These are phyloP conservation scores for Saccharomycopsis schoenii DNA, from an alignment of 805 yeast species.

Conservation along the genomic window DNA sequence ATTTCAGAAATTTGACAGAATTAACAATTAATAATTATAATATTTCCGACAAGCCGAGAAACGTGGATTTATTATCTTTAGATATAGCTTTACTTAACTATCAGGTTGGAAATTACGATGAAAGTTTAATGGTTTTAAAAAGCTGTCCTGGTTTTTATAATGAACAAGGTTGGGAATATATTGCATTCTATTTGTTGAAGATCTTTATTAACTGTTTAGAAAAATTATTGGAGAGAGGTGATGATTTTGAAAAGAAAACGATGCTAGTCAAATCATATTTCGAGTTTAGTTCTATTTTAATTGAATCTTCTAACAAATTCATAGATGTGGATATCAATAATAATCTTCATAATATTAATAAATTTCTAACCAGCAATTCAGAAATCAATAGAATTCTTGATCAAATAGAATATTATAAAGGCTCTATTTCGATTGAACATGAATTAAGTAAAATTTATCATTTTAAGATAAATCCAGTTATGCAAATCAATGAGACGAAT, in stretches of 20 bases:
- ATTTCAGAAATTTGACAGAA: constrained; percentile 46
- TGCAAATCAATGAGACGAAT: constrained; percentile 30
- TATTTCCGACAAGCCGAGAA: constrained; percentile 44
- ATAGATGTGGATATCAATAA: constrained; percentile 9
- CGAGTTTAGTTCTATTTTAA: constrained; percentile 29
- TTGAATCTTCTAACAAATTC: constrained; percentile 17
- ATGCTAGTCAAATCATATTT: constrained; percentile 33
- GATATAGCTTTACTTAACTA: constrained; percentile 70
- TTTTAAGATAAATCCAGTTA: constrained; percentile 28
- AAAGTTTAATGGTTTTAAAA: constrained; percentile 53
- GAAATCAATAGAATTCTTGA: constrained; percentile 20
- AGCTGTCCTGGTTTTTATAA: constrained; percentile 62
- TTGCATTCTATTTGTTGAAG: constrained; percentile 57
- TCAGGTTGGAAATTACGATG: constrained; percentile 43
- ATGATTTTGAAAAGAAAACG: constrained; percentile 17
- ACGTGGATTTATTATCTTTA: constrained; percentile 63
- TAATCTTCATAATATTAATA: constrained; percentile 12
- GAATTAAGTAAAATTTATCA: constrained; percentile 31
- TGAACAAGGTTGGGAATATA: constrained; percentile 61
- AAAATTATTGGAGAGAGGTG: constrained; percentile 23
- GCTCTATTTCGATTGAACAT: constrained; percentile 19
- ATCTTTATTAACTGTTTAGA: constrained; percentile 62
- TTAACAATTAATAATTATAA: constrained; percentile 44
- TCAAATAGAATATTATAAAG: constrained; percentile 20
- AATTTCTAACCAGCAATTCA: constrained; percentile 21